Evolutionary conservation across 371 early-diverging fungal genomes (phyloP).

Genomic region (Mucor lusitanicus): DNA sequence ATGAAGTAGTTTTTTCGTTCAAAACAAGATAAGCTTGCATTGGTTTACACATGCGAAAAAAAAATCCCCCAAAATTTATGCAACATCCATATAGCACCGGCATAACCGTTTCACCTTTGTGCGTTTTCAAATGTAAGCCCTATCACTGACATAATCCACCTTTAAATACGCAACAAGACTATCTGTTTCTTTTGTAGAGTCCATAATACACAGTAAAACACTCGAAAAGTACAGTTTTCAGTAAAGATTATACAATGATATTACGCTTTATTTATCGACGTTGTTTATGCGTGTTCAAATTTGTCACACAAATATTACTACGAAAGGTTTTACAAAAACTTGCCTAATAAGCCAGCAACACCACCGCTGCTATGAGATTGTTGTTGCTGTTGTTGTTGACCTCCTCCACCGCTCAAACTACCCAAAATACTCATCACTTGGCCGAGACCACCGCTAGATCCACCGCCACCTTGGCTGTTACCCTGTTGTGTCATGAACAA

Average conservation of each 20-base stretch:
- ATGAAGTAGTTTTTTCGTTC: neutral
- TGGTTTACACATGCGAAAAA: neutral
- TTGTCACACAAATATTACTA: neutral
- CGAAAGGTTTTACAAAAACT: conserved; percentile 23
- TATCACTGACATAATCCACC: too few relatives aligned
- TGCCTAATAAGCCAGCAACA: conserved; percentile 23
- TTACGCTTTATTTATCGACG: neutral
- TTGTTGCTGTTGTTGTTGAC: conserved; percentile 12
- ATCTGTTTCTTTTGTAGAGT: too few relatives aligned
- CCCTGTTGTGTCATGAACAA: conserved; percentile 23
- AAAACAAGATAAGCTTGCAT: neutral
- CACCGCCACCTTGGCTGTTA: neutral
- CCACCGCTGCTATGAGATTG: conserved; percentile 14
- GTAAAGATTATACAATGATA: neutral
- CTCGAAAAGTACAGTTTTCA: neutral
- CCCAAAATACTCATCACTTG: conserved; percentile 25
- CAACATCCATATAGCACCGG: neutral
- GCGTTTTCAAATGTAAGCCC: neutral
- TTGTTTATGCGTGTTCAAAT: neutral
- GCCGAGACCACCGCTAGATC: conserved; percentile 14
- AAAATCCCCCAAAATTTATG: neutral
- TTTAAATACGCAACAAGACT: too few relatives aligned
- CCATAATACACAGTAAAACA: too few relatives aligned
- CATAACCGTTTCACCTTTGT: neutral
- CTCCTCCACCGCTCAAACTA: conserved; percentile 17